Evolutionary conservation across 495 filamentous ascomycete species (phyloP).

Genomic region (Clavariopsis aquatica): DNA sequence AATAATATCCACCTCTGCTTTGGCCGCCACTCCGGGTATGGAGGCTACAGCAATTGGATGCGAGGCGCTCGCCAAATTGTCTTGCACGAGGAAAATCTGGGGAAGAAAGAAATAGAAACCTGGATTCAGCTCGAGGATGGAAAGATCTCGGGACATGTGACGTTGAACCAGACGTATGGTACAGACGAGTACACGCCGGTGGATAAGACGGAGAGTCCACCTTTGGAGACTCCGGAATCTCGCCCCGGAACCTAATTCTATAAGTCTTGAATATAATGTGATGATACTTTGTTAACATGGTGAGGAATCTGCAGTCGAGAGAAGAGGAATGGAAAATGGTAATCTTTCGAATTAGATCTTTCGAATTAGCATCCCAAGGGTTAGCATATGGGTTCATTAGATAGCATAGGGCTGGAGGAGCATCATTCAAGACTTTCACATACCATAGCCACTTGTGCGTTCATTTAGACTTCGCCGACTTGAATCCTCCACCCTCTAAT

Average conservation of each 20-base stretch:
- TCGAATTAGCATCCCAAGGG: not conserved
- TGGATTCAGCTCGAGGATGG: constrained; percentile 69
- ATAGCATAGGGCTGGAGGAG: not conserved
- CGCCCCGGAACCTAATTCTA: no score
- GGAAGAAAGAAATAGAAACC: constrained; percentile 49
- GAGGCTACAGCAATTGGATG: constrained; percentile 66
- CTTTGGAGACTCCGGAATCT: not conserved
- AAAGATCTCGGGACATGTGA: constrained; percentile 56
- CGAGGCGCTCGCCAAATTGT: constrained; percentile 54
- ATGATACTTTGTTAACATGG: no score
- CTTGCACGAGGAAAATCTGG: constrained; percentile 18
- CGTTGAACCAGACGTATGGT: constrained; percentile 69
- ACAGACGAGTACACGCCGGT: constrained; percentile 53
- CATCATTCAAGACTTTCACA: not conserved
- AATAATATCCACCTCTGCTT: constrained; percentile 61
- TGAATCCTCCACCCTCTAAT: not conserved
- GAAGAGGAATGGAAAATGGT: not conserved
- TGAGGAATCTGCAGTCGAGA: not conserved
- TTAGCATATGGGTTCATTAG: not conserved
- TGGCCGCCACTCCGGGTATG: constrained; percentile 69
- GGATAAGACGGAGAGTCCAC: not conserved
- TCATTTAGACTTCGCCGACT: no score
- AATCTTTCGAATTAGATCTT: not conserved
- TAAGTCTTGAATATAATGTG: no score
- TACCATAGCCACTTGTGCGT: no score